phyloP scores from a whole-genome alignment of 495 filamentous ascomycete species.

The Lasiosphaeria ovina region DNA sequence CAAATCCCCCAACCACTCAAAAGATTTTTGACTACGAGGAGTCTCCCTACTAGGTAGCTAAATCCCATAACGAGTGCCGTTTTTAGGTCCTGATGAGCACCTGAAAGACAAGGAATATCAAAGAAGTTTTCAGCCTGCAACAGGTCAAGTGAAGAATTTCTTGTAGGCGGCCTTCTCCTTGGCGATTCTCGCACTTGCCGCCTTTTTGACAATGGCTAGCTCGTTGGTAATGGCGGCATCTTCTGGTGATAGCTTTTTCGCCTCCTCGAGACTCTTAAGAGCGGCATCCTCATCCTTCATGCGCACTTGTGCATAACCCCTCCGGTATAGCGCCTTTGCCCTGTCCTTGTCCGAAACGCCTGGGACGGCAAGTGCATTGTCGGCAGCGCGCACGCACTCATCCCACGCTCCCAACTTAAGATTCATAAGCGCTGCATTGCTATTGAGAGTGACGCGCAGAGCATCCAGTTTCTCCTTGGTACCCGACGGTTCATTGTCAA shows the following conservation, averaged over 20 bases:
- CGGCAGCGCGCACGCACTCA: constrained; percentile 67
- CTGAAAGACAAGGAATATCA: background rate
- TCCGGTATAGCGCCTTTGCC: constrained; percentile 85
- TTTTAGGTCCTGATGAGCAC: background rate
- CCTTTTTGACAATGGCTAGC: constrained; percentile 71
- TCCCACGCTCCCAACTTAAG: constrained; percentile 72
- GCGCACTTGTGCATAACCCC: constrained; percentile 67
- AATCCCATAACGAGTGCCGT: too few relatives aligned
- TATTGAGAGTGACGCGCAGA: constrained; percentile 49
- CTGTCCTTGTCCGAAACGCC: constrained; percentile 70
- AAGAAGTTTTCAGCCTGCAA: background rate
- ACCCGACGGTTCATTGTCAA: constrained; percentile 66
- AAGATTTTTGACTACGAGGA: too few relatives aligned
- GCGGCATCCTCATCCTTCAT: constrained; percentile 87
- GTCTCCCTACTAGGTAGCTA: too few relatives aligned
- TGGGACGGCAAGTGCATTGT: constrained; percentile 67
- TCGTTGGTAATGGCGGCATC: constrained; percentile 77
- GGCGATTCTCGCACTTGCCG: constrained; percentile 64
- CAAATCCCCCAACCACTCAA: too few relatives aligned
- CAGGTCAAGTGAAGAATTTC: constrained; percentile 69
- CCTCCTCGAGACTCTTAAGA: constrained; percentile 71
- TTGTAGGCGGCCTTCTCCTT: constrained; percentile 87
- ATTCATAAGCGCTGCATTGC: constrained; percentile 54
- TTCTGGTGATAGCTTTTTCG: constrained; percentile 67
- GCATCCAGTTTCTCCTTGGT: constrained; percentile 63